Evolutionary conservation across 2,329 filamentous ascomycete genomes (phyloP).

Genomic region (Gremmenia infestans): DNA sequence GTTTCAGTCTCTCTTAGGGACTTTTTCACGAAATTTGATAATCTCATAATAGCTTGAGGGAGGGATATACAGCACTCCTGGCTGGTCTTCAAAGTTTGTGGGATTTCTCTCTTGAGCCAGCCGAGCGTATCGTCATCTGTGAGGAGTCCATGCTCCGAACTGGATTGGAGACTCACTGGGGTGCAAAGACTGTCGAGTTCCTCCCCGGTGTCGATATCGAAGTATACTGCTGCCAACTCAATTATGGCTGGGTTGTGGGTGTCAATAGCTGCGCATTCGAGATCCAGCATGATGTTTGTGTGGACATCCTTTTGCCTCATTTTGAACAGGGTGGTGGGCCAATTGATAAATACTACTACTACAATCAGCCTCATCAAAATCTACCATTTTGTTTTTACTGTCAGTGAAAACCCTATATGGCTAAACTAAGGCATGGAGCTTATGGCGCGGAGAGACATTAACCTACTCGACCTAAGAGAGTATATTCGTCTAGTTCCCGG

Average conservation of each 20-base stretch:
- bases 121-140: not conserved
- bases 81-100: constrained; percentile 11
- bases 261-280: constrained; percentile 10
- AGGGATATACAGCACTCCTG: constrained; percentile 2
- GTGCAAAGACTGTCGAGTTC: constrained; percentile 9
- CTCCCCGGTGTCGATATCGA: constrained; percentile 15
- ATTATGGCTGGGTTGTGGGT: constrained; percentile 13
- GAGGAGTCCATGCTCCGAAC: not conserved
- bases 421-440: too few relatives aligned
- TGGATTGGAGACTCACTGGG: constrained; percentile 12
- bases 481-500: too few relatives aligned
- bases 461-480: too few relatives aligned
- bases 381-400: too few relatives aligned
- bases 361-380: too few relatives aligned
- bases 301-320: constrained; percentile 8
- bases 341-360: not conserved
- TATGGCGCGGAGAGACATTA: too few relatives aligned
- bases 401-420: too few relatives aligned
- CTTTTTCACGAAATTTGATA: constrained; percentile 8
- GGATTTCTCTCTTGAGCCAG: constrained; percentile 10
- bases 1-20: not conserved
- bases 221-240: constrained; percentile 16
- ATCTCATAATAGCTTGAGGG: constrained; percentile 5
- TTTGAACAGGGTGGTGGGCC: not conserved
- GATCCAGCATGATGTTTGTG: constrained; percentile 21